Base-by-base conservation (phyloP, 257 asterid genomes). In the Cinchona pubescens region DNA sequence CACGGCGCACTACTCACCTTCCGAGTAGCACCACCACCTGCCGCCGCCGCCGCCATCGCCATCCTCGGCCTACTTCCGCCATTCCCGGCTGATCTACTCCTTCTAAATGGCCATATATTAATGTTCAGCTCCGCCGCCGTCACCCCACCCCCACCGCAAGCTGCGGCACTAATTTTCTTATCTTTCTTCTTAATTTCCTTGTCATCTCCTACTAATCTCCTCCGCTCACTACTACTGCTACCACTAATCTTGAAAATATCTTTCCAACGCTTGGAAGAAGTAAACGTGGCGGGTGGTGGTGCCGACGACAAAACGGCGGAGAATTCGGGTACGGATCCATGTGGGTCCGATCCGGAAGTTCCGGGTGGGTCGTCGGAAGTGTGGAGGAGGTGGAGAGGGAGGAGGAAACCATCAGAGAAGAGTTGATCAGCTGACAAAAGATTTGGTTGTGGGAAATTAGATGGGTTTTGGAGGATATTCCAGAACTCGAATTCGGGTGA, bases 31-130 rank as follows among this genome's bases (percentile, higher is more conserved):
- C 74, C 73, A 23, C n/a, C n/a, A n/a, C n/a, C n/a, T n/a, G n/a
- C n/a, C n/a, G n/a, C n/a, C n/a, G n/a, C n/a, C n/a, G n/a, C n/a
- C n/a, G 75, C 77, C 27, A 69, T 66, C 25, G 72, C 70, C 74
- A 83, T 64, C 75, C 95, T 81, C 12, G 93, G 96, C 85, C 96
- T 87, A 13, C 74, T 49, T 8, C 91, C 97, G 60, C 89, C 85
- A 46, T 87, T 94, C 1, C 99, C 99, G 79, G 99, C 95, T 64
- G 99, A 94, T 87, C 96, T 94, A 69, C 97, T 92, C 88, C 99
- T 81, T 0, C 90, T 82, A 71, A 94, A 94, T 0, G 99, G 99
- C 99, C 99, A 94, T 29, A 94, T 86, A 48, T 94, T 90, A 4
- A 94, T 94, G 73, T 92, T 92, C 34, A 94, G 89, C 91, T 94